Base-by-base conservation (phyloP, 768 basidiomycete genomes). In the Auricularia sp. region DNA sequence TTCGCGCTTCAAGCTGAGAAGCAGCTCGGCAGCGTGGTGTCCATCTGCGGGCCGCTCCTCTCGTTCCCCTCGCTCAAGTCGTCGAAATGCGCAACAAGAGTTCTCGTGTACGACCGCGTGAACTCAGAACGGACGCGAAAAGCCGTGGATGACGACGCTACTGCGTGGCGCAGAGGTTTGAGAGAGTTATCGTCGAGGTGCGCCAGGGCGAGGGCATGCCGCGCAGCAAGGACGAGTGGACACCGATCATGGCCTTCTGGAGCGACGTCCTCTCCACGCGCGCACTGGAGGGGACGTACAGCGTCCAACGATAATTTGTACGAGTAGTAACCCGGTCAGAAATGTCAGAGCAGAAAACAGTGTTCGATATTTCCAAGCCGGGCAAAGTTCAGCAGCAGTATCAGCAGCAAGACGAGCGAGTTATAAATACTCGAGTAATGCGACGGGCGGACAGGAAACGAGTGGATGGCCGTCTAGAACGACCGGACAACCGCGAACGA, bases 231-330 rank as follows among this genome's bases (percentile, higher is more conserved):
- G 83, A 84, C 11, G 91, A 93, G 69, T 94, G 91, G 91, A 82
- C 84, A 70, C 85, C 86, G 1, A 81, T 94, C 58, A 93, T 96
- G 90, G 77, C 80, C 65, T 93, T 93, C 74, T 95, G 92, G 92
- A 88, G 91, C 68, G 83, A 86, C 70, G 74, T 75, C 47, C 75
- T 94, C 18, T 77, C 75, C 1, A 80, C 77, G 66, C 81, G 87
- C 70, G 80, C 80, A 67, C 70, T 72, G 36, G 78, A 85, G 3
- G 88, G 85, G 10, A 69, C 89, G 65, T 88, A 87, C 39, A 42
- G 8, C 39, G 39, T 42, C 39, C 39, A 42, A 14, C 1, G 39
- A 29, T 29, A 29, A 29, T 29, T 29, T 29, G 29, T 29, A 29
- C 29, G 29, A 29, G 29, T 29, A 29, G 29, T 29, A 29, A 29